These are phyloP conservation scores for Nitzschia sp. DNA, from an alignment of 108 stramenopile species.

Conservation along the genomic window DNA sequence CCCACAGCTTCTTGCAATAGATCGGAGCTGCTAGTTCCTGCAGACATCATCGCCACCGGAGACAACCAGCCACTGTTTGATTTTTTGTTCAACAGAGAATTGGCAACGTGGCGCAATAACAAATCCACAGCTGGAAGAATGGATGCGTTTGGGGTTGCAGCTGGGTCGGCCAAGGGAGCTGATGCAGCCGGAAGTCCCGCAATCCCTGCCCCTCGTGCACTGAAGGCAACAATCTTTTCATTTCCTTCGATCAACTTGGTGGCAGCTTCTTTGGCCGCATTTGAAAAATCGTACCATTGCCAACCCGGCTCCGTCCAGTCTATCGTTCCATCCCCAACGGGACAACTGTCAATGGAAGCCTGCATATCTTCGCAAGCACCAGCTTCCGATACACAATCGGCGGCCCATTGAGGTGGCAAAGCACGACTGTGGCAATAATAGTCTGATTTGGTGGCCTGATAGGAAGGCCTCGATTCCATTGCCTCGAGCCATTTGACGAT, in stretches of 20 bases:
- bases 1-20: background rate
- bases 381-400: constrained; percentile 44
- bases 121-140: constrained; percentile 52
- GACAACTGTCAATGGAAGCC: constrained; percentile 10
- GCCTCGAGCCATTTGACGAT: constrained; percentile 51
- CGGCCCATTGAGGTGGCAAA: constrained; percentile 80
- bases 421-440: constrained; percentile 82
- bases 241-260: constrained; percentile 35
- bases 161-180: constrained; percentile 73
- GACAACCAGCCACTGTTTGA: background rate
- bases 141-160: constrained; percentile 49
- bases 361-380: constrained; percentile 38
- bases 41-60: background rate
- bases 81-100: constrained; percentile 21
- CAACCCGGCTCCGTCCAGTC: constrained; percentile 41
- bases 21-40: background rate
- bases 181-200: constrained; percentile 54
- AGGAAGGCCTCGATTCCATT: constrained; percentile 64
- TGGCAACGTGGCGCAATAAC: constrained; percentile 53
- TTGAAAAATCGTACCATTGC: constrained; percentile 28
- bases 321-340: constrained; percentile 37
- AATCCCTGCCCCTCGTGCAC: constrained; percentile 47
- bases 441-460: constrained; percentile 71
- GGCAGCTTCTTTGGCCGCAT: constrained; percentile 59
- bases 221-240: constrained; percentile 51